Evolutionary conservation across 2,329 filamentous ascomycete genomes (phyloP), one percentile per base, ranked within the genome.

Genomic region (Botrytis byssoidea): DNA sequence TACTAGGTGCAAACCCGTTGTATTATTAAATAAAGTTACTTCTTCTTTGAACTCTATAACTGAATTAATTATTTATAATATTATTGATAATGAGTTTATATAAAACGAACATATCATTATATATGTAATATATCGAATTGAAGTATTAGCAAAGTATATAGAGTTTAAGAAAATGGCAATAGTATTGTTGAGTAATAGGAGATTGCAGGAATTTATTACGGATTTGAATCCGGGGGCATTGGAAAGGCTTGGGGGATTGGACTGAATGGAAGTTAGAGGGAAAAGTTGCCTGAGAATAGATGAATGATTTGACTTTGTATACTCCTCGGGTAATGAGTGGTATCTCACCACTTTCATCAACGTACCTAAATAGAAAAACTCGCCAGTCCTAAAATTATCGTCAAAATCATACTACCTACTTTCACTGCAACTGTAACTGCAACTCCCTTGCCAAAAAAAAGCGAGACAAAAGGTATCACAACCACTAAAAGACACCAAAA

Each of bases 1-100:
- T 59, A 3, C 14, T 18, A 48, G 57, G 25, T 35, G 61, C 35
- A 72, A 72, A 44, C 35, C 70, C 6, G 22, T 72, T 0, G 37
- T 72, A 32, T 9, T 72, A 1, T 44, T 72, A 5, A 61, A 72
- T 32, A 61, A 72, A 66, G 60, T 66, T 7, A 72, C 61, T 42
- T 40, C 46, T 29, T 66, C 70, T 29, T 20, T 72, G 7, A 61
- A 72, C 44, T 20, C 70, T 5, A 20, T 14, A 10, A 72, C 60
- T 12, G 61, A 72, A 40, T 42, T 20, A 44, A n/a, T 20, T 3
- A 57, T 72, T 8, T 18, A 57, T 7, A n/a, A 20, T 12, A 66
- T 72, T 20, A 66, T 72, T 22, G 46, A 72, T 1, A 37, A 67
- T 18, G 60, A 57, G 7, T 66, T 72, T 46, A 57, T 20, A 8